Base-by-base conservation (phyloP, 306 rosid species). In the Arachis stenosperma region DNA sequence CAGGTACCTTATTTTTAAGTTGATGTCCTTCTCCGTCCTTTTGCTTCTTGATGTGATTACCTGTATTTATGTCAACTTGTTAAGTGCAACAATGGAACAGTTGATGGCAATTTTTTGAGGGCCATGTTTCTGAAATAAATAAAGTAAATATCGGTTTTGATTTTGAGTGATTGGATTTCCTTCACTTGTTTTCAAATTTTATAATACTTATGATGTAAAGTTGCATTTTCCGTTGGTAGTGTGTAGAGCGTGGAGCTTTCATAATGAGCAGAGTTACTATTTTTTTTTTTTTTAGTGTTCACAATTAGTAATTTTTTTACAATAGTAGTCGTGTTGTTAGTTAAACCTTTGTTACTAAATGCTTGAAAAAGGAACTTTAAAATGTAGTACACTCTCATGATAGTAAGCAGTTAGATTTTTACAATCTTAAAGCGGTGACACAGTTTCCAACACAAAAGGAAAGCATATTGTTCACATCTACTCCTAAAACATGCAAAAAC, bases 61-160 rank as follows among this genome's bases (percentile, higher is more conserved):
- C 68, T 84, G 80, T 84, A 73, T 44, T 70, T 76, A 76, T 69
- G 72, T 70, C 3, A 79, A 76, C 75, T 69, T 69, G 72, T 70
- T 2, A 79, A 73, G 78, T 69, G 67, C 75, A 56, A 53, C 55
- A 51, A 14, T 55, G 63, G 66, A 44, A 69, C 46, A 43, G 46
- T 52, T 30, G 69, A 42, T 68, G 71, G 63, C 75, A 72, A 44
- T 67, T 53, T 46, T 77, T 72, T 15, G 61, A n/a, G 66, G 71
- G 73, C 52, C 77, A 36, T 30, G 75, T 76, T 69, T 83, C 71
- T 57, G 74, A 76, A 76, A 76, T 40, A 69, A 75, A 66, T 78
- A 55, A 52, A 46, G 17, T 54, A 44, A 22, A 65, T 67, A 55
- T 55, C 27, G 54, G 58, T 71, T 39, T 46, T 56, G 48, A 37